phyloP scores from a whole-genome alignment of 148 eudicot species.

The Rhododendron williamsianum region DNA sequence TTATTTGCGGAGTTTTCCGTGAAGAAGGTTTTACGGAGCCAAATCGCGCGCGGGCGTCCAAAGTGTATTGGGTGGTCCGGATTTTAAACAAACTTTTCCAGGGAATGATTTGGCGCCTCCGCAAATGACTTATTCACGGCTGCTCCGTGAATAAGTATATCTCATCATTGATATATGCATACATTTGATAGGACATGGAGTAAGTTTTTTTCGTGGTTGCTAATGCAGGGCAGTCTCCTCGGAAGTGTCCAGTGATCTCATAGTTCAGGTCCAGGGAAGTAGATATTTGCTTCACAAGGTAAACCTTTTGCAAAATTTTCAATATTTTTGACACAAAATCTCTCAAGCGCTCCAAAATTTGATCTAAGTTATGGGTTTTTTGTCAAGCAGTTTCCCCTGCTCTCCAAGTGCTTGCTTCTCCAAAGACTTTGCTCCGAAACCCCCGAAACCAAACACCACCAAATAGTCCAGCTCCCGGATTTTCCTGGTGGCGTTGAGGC shows the following conservation, averaged over 20 bases:
- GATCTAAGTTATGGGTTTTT: not conserved
- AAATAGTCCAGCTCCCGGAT: conserved; percentile 73
- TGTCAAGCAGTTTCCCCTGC: conserved; percentile 66
- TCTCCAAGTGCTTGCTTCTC: conserved; percentile 66
- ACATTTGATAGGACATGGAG: not conserved
- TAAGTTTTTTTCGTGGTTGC: not conserved
- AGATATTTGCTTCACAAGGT: conserved; percentile 98
- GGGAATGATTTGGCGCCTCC: too few species aligned
- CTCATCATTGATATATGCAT: not conserved
- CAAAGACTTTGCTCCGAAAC: conserved; percentile 64
- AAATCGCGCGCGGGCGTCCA: too few species aligned
- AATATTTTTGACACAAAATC: not conserved
- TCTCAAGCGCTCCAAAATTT: not conserved
- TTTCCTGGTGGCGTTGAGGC: conserved; percentile 81
- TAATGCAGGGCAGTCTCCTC: conserved; percentile 77
- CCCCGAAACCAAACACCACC: conserved; percentile 49
- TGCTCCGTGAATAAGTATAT: too few species aligned
- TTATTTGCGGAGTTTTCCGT: too few species aligned
- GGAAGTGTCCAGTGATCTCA: conserved; percentile 84
- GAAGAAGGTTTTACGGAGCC: too few species aligned
- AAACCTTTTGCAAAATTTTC: not conserved
- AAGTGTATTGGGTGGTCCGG: too few species aligned
- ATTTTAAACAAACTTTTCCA: too few species aligned
- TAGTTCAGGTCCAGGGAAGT: conserved; percentile 67
- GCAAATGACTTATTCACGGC: too few species aligned